Evolutionary conservation across 1,139 yeast genomes (phyloP).

Genomic region (Hansenula lynferdii): DNA sequence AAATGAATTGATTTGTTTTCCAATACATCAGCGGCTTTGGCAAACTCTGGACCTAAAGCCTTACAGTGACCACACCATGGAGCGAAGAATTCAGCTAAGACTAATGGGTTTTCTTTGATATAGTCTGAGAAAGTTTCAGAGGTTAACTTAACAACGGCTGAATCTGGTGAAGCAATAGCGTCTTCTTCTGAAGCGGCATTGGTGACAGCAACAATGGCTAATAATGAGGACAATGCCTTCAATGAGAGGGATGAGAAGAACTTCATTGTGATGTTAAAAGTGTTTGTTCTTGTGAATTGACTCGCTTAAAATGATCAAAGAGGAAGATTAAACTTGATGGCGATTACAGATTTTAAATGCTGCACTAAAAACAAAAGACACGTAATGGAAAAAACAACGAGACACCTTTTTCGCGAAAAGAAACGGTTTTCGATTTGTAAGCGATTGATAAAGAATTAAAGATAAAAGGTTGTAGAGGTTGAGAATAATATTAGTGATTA

Average conservation of each 20-base stretch:
- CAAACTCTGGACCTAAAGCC: conserved; percentile 86
- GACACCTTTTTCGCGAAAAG: too few relatives aligned
- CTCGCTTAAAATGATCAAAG: neutral
- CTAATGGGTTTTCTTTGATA: conserved; percentile 68
- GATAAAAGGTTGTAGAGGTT: too few relatives aligned
- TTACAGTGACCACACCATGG: conserved; percentile 99
- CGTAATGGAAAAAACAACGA: too few relatives aligned
- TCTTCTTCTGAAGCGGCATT: conserved; percentile 36
- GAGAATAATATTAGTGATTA: too few relatives aligned
- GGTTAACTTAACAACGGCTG: conserved; percentile 82
- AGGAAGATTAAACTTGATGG: too few relatives aligned
- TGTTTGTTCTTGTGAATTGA: neutral
- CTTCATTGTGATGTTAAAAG: conserved; percentile 13
- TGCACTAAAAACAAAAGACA: too few relatives aligned
- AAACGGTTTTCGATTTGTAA: too few relatives aligned
- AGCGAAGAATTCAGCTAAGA: conserved; percentile 92
- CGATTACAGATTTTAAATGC: too few relatives aligned
- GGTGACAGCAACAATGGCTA: conserved; percentile 22
- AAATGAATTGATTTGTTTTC: conserved; percentile 63
- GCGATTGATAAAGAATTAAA: too few relatives aligned
- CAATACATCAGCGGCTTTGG: conserved; percentile 76
- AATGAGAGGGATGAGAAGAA: conserved; percentile 18
- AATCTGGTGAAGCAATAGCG: conserved; percentile 74
- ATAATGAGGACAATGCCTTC: conserved; percentile 17
- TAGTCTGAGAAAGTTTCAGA: conserved; percentile 59